phyloP scores from a whole-genome alignment of 805 yeast genomes.

The Hanseniaspora valbyensis region DNA sequence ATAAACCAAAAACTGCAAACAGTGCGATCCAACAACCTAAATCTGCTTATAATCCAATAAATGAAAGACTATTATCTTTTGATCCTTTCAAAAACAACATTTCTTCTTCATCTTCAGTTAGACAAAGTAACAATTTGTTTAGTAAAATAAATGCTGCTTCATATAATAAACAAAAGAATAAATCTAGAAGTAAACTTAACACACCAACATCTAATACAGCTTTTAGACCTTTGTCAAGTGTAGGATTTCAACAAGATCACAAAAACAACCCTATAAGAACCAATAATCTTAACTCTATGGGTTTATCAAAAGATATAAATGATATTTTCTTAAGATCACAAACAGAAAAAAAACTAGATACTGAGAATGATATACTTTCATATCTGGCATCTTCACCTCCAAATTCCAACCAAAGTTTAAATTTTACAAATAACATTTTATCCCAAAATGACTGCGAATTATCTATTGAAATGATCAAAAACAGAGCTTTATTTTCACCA shows the following conservation, averaged over 20 bases:
- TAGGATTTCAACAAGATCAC: not conserved
- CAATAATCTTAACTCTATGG: not conserved
- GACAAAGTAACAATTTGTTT: not conserved
- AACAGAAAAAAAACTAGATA: not conserved
- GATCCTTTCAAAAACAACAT: constrained; percentile 2
- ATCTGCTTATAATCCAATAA: not conserved
- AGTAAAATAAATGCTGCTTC: not conserved
- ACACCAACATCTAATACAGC: not conserved
- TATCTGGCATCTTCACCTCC: constrained; percentile 6
- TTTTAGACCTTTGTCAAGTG: not conserved
- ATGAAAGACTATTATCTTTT: constrained; percentile 1
- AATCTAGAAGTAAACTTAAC: not conserved
- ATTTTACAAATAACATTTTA: not conserved
- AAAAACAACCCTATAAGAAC: not conserved
- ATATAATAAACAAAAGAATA: not conserved
- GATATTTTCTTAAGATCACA: not conserved
- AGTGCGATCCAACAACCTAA: not conserved
- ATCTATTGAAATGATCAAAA: not conserved
- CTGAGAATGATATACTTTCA: not conserved
- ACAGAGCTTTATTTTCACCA: not conserved
- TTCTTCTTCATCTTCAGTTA: not conserved
- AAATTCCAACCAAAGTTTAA: not conserved
- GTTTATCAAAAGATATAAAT: not conserved
- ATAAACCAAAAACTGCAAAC: not conserved
- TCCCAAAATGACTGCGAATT: not conserved